A percentile compares a stretch with the other conserved stretches of the same genome.
Evolutionary conservation across 345 rosid species (phyloP).

Genomic region (Melaleuca alternifolia): DNA sequence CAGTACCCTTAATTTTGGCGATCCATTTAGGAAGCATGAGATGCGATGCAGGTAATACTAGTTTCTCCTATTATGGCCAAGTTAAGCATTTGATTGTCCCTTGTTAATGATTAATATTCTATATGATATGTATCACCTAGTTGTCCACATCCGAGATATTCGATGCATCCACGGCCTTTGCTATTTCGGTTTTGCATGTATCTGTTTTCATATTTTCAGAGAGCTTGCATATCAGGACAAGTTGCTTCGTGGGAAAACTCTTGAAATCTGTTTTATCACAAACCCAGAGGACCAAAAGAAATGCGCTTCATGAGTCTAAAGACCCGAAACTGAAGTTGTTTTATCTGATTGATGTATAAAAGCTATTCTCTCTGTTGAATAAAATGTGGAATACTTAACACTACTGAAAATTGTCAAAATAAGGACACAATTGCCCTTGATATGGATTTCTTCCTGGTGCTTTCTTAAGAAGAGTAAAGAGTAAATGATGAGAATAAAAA

Average conservation of each 20-base stretch:
- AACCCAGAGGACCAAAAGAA: background rate
- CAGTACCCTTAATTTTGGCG: slow-evolving; percentile 77
- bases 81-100: background rate
- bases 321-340: background rate
- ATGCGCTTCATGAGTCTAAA: background rate
- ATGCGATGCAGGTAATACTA: slow-evolving; percentile 84
- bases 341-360: background rate
- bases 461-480: background rate
- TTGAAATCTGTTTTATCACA: background rate
- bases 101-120: background rate
- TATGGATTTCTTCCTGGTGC: background rate
- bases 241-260: background rate
- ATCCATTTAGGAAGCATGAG: slow-evolving; percentile 87
- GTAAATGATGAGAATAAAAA: background rate
- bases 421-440: background rate
- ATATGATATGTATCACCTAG: background rate
- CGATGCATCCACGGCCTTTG: background rate
- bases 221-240: background rate
- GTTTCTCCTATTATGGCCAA: background rate
- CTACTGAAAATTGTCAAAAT: background rate
- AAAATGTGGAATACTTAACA: background rate
- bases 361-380: background rate
- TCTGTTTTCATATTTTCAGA: background rate
- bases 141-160: background rate
- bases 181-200: background rate